A percentile compares a stretch with the other conserved stretches of the same genome.
Evolutionary conservation across 1,284 basidiomycete genomes (phyloP).

Genomic region (Cutaneotrichosporon mucoides): DNA sequence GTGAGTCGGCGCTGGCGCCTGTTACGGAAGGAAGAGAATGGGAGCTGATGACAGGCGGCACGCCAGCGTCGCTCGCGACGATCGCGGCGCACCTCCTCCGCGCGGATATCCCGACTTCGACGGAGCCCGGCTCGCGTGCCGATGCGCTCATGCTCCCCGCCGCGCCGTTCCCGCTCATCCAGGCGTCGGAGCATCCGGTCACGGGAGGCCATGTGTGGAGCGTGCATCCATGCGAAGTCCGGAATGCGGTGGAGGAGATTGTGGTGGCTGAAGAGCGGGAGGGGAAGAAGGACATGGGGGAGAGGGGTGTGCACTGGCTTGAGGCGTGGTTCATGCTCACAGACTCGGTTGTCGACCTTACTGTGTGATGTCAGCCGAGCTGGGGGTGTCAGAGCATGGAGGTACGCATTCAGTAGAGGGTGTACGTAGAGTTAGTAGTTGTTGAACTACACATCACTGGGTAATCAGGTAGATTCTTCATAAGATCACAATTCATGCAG

Average conservation of each 20-base stretch:
- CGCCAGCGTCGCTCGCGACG: conserved; percentile 18
- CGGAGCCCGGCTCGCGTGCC: background rate
- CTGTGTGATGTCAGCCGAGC: too few relatives aligned
- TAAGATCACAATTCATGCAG: too few relatives aligned
- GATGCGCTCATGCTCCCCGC: conserved; percentile 22
- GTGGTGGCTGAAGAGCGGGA: conserved; percentile 1
- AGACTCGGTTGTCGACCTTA: conserved; percentile 3
- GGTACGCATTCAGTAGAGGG: too few relatives aligned
- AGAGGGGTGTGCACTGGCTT: conserved; percentile 27
- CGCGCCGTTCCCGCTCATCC: conserved; percentile 32
- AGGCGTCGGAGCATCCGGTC: conserved; percentile 28
- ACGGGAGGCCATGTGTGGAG: conserved; percentile 29
- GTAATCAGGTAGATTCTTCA: too few relatives aligned
- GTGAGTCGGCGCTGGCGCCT: conserved; percentile 21
- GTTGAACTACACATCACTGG: too few relatives aligned
- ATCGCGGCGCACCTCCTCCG: conserved; percentile 11
- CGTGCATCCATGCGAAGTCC: conserved; percentile 35
- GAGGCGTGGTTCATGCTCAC: conserved; percentile 40
- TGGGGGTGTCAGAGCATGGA: too few relatives aligned
- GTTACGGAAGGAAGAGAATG: too few relatives aligned
- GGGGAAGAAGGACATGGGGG: conserved; percentile 2
- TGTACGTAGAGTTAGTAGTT: too few relatives aligned
- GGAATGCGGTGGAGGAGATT: conserved; percentile 27
- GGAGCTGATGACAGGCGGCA: conserved; percentile 21
- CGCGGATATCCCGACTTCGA: background rate